Conservation (phyloP, 1,284 basidiomycete species). For the Butyriboletus pseudospeciosus region DNA sequence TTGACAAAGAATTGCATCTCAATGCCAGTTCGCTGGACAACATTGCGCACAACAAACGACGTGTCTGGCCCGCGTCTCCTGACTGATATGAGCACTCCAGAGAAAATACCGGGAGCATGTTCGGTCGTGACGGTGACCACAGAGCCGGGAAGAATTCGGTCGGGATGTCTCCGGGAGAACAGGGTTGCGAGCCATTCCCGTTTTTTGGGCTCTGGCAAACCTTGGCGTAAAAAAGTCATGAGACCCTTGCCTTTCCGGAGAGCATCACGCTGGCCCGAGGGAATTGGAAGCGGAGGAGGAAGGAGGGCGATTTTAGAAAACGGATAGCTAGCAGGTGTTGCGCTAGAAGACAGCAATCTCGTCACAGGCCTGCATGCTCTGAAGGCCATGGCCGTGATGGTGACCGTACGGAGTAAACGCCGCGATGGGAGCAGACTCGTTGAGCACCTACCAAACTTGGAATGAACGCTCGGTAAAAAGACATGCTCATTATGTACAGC, state of each 20-base stretch:
- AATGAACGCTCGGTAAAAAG: neutral
- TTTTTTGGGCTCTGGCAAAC: slow-evolving; percentile 65
- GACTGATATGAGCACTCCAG: slow-evolving; percentile 80
- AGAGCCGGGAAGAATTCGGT: slow-evolving; percentile 72
- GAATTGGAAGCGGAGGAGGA: slow-evolving; percentile 43
- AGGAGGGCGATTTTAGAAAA: slow-evolving; percentile 69
- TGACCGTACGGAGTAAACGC: too few relatives aligned
- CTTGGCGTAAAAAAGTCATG: slow-evolving; percentile 69
- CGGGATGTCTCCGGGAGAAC: slow-evolving; percentile 66
- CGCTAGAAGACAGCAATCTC: slow-evolving; percentile 25
- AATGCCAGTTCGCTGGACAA: slow-evolving; percentile 83
- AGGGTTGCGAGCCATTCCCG: slow-evolving; percentile 59
- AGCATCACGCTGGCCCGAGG: slow-evolving; percentile 37
- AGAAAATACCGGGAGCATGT: slow-evolving; percentile 73
- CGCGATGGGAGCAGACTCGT: too few relatives aligned
- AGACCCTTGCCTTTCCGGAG: slow-evolving; percentile 71
- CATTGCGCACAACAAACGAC: slow-evolving; percentile 78
- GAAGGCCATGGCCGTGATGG: slow-evolving; percentile 8
- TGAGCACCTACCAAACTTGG: slow-evolving; percentile 18
- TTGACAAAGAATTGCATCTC: slow-evolving; percentile 87
- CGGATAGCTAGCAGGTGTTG: slow-evolving; percentile 50
- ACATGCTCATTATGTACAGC: slow-evolving; percentile 25
- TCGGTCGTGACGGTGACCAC: slow-evolving; percentile 71
- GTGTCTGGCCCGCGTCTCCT: slow-evolving; percentile 79
- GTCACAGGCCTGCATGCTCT: slow-evolving; percentile 10